Evolutionary conservation across 2,329 filamentous ascomycete genomes (phyloP).

Genomic region (Pseudophaeomoniella oleicola): DNA sequence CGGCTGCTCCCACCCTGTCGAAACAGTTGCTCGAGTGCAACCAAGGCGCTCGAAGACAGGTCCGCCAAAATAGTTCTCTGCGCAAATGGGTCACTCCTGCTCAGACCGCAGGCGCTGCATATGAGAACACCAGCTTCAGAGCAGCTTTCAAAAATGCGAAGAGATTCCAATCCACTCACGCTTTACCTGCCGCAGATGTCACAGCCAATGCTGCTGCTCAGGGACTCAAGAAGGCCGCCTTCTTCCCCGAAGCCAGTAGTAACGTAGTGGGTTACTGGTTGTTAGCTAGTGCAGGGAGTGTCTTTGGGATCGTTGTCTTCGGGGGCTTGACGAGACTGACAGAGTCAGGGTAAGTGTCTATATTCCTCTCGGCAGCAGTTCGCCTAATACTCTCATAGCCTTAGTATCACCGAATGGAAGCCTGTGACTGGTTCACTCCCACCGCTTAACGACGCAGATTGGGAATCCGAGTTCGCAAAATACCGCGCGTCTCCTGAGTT

Average conservation of each 20-base stretch:
- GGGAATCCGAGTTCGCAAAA: slow-evolving; percentile 85
- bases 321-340: slow-evolving; percentile 87
- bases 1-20: neutral
- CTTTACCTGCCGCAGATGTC: neutral
- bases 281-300: slow-evolving; percentile 75
- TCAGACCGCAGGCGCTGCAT: neutral
- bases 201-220: neutral
- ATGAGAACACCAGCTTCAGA: neutral
- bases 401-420: slow-evolving; percentile 98
- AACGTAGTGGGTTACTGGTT: slow-evolving; percentile 85
- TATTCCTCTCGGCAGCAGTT: slow-evolving; percentile 1
- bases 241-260: slow-evolving; percentile 48
- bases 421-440: slow-evolving; percentile 87
- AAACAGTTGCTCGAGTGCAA: neutral
- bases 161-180: neutral
- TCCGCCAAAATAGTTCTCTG: neutral
- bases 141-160: neutral
- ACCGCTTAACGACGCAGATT: slow-evolving; percentile 62
- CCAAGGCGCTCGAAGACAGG: neutral
- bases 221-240: neutral
- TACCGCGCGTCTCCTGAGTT: slow-evolving; percentile 91
- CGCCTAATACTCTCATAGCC: slow-evolving; percentile 31
- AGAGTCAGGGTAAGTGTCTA: slow-evolving; percentile 67
- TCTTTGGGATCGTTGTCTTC: slow-evolving; percentile 94
- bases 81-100: neutral